Evolutionary conservation across 2,329 filamentous ascomycete species (phyloP), one percentile per base, ranked within the genome.

Genomic region (Sporothrix brasiliensis): DNA sequence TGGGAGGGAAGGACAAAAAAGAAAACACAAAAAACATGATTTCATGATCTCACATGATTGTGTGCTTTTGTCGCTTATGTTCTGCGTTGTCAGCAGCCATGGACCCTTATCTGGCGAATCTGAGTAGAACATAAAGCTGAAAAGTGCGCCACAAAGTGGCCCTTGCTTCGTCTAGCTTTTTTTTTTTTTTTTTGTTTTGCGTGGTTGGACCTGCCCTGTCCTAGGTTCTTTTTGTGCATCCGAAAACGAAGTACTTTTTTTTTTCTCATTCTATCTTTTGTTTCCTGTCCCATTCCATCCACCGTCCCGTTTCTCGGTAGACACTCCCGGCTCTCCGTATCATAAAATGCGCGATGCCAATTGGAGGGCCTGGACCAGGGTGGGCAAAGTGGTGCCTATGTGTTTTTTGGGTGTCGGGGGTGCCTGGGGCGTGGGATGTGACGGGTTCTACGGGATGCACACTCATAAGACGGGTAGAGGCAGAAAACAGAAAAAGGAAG

Each of bases 41-140:
- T 61, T 61, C 60, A 63, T 63, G 60, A 63, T 67, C 53, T 53
- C 65, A 67, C 65, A 67, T 67, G 65, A 54, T 67, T 52, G 27
- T 53, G 63, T 27, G 41, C 21, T 27, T 49, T 47, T 44, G 54
- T 52, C 24, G 49, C 47, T 27, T 49, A 21, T n/a, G 10, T 10
- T 13, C 24, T 11, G 34, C 56, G n/a, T 61, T 44, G 53, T 34
- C 24, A 24, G 61, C 13, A 24, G 61, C 34, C 44, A 65, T 66
- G 50, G 24, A 34, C 50, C 44, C 44, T 66, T 65, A 65, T 65
- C 60, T 49, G 60, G n/a, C 41, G 39, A 47, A 63, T 24, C 58
- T 41, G 24, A 27, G 39, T 47, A 47, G 14, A 39, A 39, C 14
- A 34, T 3, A 58, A 19, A 13, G 34, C 34, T 34, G 34, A 34